A percentile compares a stretch with the other conserved stretches of the same genome.
phyloP scores from a whole-genome alignment of 2,329 filamentous ascomycete genomes.

The Diplocarpon mali region DNA sequence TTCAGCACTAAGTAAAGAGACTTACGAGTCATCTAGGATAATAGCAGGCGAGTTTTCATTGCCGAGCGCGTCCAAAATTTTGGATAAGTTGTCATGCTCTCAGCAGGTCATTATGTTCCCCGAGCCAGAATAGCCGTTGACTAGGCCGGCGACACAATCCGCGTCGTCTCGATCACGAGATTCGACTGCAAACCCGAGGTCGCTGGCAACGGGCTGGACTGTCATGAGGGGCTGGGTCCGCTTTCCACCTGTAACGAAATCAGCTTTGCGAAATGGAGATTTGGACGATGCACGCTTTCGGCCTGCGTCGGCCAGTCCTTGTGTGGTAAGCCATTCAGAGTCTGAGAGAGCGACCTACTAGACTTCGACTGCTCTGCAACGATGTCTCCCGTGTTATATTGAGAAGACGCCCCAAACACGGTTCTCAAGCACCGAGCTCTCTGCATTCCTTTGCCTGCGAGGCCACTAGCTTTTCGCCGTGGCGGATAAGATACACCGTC shows the following conservation, averaged over 20 bases:
- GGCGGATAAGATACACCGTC: slow-evolving; percentile 51
- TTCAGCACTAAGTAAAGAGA: not conserved
- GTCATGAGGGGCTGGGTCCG: slow-evolving; percentile 44
- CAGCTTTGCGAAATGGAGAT: not conserved
- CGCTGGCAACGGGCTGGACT: slow-evolving; percentile 42
- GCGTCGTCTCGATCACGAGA: slow-evolving; percentile 45
- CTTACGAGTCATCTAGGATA: slow-evolving; percentile 39
- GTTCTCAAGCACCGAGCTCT: slow-evolving; percentile 47
- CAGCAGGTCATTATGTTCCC: slow-evolving; percentile 49
- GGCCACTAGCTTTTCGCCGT: slow-evolving; percentile 52
- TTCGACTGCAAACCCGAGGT: slow-evolving; percentile 44
- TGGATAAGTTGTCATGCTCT: slow-evolving; percentile 43
- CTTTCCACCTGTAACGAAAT: slow-evolving; percentile 32
- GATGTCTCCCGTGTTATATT: slow-evolving; percentile 46
- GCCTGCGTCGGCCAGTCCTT: not conserved
- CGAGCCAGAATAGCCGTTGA: slow-evolving; percentile 36
- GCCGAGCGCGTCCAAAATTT: slow-evolving; percentile 42
- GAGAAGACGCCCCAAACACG: slow-evolving; percentile 41
- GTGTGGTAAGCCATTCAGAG: not conserved
- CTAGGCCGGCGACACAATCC: slow-evolving; percentile 40
- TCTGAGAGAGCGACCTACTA: slow-evolving; percentile 24
- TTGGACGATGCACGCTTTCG: not conserved
- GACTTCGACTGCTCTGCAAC: slow-evolving; percentile 44
- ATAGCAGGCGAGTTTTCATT: slow-evolving; percentile 34
- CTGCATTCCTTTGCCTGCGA: slow-evolving; percentile 39